Evolutionary conservation across 148 eudicot species (phyloP).

Genomic region (Persicaria maculosa): DNA sequence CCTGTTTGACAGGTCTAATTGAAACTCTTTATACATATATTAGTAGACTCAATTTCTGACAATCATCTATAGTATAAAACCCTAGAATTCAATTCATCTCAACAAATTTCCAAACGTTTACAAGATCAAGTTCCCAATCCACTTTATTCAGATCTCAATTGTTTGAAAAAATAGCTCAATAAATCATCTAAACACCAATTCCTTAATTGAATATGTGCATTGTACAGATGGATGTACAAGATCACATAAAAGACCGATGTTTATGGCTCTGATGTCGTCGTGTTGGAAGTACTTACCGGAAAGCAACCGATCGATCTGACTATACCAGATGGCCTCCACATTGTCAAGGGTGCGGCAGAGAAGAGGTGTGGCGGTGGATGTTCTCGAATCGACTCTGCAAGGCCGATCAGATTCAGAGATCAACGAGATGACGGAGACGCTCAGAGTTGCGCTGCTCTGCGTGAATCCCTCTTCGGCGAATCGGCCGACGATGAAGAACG

Average conservation of each 20-base stretch:
- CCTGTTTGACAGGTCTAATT: no score
- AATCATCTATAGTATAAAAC: not conserved
- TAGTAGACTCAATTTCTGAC: not conserved
- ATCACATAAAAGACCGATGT: conserved; percentile 71
- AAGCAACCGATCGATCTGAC: conserved; percentile 45
- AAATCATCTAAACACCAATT: not conserved
- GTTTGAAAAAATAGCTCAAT: not conserved
- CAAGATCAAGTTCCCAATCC: not conserved
- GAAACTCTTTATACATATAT: not conserved
- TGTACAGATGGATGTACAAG: conserved; percentile 78
- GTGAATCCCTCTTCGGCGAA: conserved; percentile 49
- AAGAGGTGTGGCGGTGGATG: conserved; percentile 35
- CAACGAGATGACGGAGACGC: conserved; percentile 55
- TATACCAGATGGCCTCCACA: conserved; percentile 59
- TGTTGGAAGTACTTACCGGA: conserved; percentile 43
- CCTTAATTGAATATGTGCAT: conserved; percentile 19
- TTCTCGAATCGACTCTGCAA: conserved; percentile 39
- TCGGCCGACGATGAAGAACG: conserved; percentile 70
- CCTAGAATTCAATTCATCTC: no score
- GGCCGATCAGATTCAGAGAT: conserved; percentile 44
- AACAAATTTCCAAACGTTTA: not conserved
- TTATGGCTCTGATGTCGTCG: conserved; percentile 69
- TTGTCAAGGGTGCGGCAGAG: conserved; percentile 65
- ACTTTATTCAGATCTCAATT: not conserved
- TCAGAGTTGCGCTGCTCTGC: conserved; percentile 59